A percentile compares a stretch with the other conserved stretches of the same genome.
Evolutionary conservation across 352 stramenopile species (phyloP).

Genomic region (Globisporangium recalcitrans): DNA sequence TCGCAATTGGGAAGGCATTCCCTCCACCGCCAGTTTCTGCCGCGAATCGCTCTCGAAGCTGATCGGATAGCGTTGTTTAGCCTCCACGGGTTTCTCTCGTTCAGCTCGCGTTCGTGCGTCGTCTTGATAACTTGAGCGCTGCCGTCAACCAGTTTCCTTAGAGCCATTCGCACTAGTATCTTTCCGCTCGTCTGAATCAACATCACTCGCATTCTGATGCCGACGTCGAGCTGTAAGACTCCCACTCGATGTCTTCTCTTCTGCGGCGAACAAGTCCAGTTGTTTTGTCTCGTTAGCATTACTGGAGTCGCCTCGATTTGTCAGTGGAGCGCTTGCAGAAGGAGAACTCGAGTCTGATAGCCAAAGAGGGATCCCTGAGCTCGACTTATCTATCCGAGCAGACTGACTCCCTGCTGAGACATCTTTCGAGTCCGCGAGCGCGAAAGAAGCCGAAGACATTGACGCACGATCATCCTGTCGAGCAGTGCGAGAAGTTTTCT

Average conservation of each 20-base stretch:
- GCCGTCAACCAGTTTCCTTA: not conserved
- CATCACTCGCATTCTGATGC: not conserved
- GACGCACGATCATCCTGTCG: slow-evolving; percentile 4
- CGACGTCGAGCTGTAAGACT: slow-evolving; percentile 12
- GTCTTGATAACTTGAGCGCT: not conserved
- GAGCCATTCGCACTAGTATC: not conserved
- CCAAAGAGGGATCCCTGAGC: slow-evolving; percentile 13
- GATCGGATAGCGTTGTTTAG: not conserved
- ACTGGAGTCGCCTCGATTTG: not conserved
- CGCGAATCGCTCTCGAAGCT: not conserved
- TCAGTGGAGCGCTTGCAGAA: not conserved
- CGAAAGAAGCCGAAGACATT: not conserved
- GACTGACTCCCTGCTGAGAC: not conserved
- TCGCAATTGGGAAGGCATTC: not conserved
- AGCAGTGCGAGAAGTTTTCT: slow-evolving; percentile 32
- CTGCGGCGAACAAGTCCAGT: slow-evolving; percentile 6
- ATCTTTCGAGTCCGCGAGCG: not conserved
- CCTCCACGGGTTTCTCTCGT: not conserved
- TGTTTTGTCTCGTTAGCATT: slow-evolving; percentile 11
- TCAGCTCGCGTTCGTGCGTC: not conserved
- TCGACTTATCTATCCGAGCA: slow-evolving; percentile 1
- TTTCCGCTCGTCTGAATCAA: not conserved
- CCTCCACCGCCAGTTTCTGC: not conserved
- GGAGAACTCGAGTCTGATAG: slow-evolving; percentile 8
- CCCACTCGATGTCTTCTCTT: slow-evolving; percentile 9